phyloP scores from a whole-genome alignment of 352 stramenopile species.

The Pythium brachiatum region DNA sequence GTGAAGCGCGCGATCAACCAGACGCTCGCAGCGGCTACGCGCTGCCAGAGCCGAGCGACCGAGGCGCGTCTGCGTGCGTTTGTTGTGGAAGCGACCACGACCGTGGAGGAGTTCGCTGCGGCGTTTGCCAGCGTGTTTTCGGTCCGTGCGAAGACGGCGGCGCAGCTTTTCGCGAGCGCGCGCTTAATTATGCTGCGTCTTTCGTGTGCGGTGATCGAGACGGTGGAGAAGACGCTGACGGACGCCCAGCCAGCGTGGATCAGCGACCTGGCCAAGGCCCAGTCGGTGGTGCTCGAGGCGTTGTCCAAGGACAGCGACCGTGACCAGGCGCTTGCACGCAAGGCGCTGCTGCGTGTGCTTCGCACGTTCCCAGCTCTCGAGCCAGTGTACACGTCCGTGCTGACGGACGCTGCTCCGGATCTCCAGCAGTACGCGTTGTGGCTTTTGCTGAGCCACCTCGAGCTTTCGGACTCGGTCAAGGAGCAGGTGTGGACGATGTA shows the following conservation, averaged over 20 bases:
- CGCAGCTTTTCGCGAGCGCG: conserved; percentile 52
- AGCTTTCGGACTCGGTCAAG: conserved; percentile 31
- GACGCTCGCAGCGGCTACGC: conserved; percentile 50
- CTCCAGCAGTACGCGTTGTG: conserved; percentile 65
- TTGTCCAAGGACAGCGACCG: conserved; percentile 46
- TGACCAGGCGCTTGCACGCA: conserved; percentile 39
- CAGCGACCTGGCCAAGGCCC: conserved; percentile 38
- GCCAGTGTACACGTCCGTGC: conserved; percentile 37
- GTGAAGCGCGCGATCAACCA: conserved; percentile 68
- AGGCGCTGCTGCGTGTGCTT: conserved; percentile 43
- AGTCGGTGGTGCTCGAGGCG: conserved; percentile 58
- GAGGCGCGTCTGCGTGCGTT: conserved; percentile 56
- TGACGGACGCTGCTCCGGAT: conserved; percentile 32
- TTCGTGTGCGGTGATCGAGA: conserved; percentile 51
- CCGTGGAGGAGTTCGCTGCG: conserved; percentile 44
- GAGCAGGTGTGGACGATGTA: conserved; percentile 58
- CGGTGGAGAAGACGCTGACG: conserved; percentile 18
- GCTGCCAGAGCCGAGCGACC: conserved; percentile 52
- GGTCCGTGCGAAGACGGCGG: conserved; percentile 33
- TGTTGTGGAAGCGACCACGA: conserved; percentile 29
- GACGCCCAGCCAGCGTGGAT: conserved; percentile 36
- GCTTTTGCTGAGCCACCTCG: conserved; percentile 39
- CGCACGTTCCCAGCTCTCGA: conserved; percentile 41
- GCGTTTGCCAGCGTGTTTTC: conserved; percentile 51
- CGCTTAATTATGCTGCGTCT: conserved; percentile 58